Base-by-base conservation (phyloP, 192 early-diverging fungal genomes). In the Backusella tarrabulga region DNA sequence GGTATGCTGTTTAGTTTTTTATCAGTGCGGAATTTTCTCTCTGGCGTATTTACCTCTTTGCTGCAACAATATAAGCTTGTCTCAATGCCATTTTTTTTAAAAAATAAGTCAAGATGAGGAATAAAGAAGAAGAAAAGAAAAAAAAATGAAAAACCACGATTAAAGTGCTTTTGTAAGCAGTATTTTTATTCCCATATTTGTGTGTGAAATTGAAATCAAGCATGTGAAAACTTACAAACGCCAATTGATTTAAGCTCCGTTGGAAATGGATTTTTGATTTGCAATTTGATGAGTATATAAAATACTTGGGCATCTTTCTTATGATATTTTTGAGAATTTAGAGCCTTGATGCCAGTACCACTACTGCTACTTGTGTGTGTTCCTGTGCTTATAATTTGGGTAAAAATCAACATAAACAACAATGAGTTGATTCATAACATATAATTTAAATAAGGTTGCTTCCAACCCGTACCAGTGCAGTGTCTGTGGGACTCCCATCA, bases 41-140 rank as follows among this genome's bases (percentile, higher is more conserved):
- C 15, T 54, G 9, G 46, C 34, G 19, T 34, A 1, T 15, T 70
- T 60, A 80, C 82, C 77, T 91, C 86, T 93, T 94, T 63, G 93
- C 93, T 56, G 93, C 90, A 63, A 94, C 86, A 68, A 94, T 94
- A 82, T 89, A 94, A 19, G 90, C 88, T 80, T 92, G 90, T 66
- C 72, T 72, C 40, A 83, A 36, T 26, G 87, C 81, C 87, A 89
- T 63, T 54, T 60, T 15, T 73, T 17, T 54, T 40, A 40, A 32
- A 52, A 38, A 23, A 23, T 26, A 42, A n/a, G 14, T 14, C 26
- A n/a, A 72, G 41, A 72, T 32, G 41, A 72, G 42, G 41, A 46
- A 50, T 44, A 72, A 50, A 32, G 29, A 32, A 72, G 26, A 72
- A 50, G 26, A 41, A 29, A 6, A n/a, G 35, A 52, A 19, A 35